Base-by-base conservation (phyloP, 2,329 filamentous ascomycete species). In the Penicillium nordicum region DNA sequence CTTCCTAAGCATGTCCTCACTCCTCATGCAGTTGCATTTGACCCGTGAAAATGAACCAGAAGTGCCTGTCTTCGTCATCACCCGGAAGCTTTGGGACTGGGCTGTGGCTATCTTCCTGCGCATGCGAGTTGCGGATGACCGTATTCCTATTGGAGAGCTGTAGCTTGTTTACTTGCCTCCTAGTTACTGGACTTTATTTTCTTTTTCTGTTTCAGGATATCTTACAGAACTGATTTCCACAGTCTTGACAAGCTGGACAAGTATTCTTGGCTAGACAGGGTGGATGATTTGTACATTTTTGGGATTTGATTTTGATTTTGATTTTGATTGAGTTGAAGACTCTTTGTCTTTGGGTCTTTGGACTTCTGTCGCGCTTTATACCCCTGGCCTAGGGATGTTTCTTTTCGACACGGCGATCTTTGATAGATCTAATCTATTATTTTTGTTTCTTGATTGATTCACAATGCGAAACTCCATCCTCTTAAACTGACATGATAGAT, bases 1-100 rank as follows among this genome's bases (percentile, higher is more conserved):
- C 74, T 91, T 89, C 74, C 81, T 90, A 65, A 90, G 84, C 74
- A 89, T 92, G 85, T 82, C 85, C 51, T 82, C 83, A 11, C 74
- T 92, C 49, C 78, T 92, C 21, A 74, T 84, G 10, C 86, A 90
- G 68, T 79, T 89, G 53, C 86, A 91, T 69, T 73, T 82, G 54
- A 83, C 82, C 57, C 80, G 84, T 27, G 78, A 82, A 53, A 82
- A 86, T 60, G 85, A 87, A 67, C 81, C 83, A 9, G 76, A 83
- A 52, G 80, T 87, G 52, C 85, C 85, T 1, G 69, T 86, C 25
- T 77, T 85, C 54, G 74, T 77, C 18, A 74, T 81, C 71, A 77
- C 75, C 42, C 74, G 63, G 67, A 79, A 69, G 53, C 57, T 76
- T 36, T 74, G 74, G 70, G 70, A 76, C 42, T 71, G 70, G 66